Base-by-base conservation (phyloP, 2,329 filamentous ascomycete genomes). In the Talaromyces sp. region DNA sequence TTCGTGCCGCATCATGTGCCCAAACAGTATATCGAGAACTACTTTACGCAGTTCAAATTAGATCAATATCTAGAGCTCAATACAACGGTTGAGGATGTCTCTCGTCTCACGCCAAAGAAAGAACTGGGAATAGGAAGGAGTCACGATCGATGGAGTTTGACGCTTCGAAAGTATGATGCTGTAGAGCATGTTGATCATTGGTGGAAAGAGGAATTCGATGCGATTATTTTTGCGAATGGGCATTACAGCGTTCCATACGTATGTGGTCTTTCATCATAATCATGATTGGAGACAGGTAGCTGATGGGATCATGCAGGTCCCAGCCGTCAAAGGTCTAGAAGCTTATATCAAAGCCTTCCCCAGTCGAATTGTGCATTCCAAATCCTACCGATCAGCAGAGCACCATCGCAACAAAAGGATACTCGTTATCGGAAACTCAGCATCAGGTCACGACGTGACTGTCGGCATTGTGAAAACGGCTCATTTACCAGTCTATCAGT, bases 121-220 rank as follows among this genome's bases (percentile, higher is more conserved):
- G 28, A 28, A 2, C 5, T 0, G 42, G 42, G 21, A 12, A 86
- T 85, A 70, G 42, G 21, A 11, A 86, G 85, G 70, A 69, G 78
- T 0, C 72, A 73, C 0, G 63, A 69, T 0, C 80, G 80, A 71
- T 86, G 79, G 83, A 77, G 76, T 56, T 66, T 85, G 5, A 80
- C 78, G 2, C 68, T 87, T n/a, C 74, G 82, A 33, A 76, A 75
- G 58, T 67, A 71, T 37, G 65, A 65, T 63, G 66, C 58, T 40
- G 67, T 65, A 25, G 61, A 60, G 42, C 75, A 73, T 31, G 70
- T 72, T 58, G 82, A 86, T 66, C 79, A 80, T 62, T 86, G 84
- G 84, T 86, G 84, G 84, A 74, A 74, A 0, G 85, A 87, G 68
- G 76, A 76, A 37, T 86, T 86, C 61, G 84, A 87, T 64, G 84